A percentile compares a stretch with the other conserved stretches of the same genome.
Conservation (phyloP, 106 monocot species). For the Xerophyta viscosa region DNA sequence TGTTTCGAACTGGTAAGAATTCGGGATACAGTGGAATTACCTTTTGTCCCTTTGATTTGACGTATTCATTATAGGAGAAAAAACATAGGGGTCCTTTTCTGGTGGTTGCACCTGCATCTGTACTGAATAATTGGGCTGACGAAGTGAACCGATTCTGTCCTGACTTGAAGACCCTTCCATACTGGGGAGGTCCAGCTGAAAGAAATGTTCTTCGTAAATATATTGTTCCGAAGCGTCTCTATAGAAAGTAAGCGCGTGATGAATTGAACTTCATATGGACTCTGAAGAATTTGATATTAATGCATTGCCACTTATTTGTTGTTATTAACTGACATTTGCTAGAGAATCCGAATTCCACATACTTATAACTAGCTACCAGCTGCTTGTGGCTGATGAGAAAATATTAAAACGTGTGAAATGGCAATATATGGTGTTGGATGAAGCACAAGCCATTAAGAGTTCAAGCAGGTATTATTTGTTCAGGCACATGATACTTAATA, state of each 20-base stretch:
- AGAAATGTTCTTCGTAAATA: conserved; percentile 79
- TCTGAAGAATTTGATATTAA: background rate
- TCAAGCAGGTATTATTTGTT: conserved; percentile 58
- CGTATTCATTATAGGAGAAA: conserved; percentile 88
- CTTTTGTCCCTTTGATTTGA: too few relatives aligned
- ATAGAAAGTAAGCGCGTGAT: conserved; percentile 54
- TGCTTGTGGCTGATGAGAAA: conserved; percentile 91
- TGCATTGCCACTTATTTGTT: background rate
- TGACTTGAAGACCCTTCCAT: conserved; percentile 89
- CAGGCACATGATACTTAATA: too few relatives aligned
- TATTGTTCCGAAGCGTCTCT: conserved; percentile 88
- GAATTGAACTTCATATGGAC: too few relatives aligned
- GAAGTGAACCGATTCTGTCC: conserved; percentile 91
- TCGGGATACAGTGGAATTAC: too few relatives aligned
- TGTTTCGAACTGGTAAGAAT: too few relatives aligned
- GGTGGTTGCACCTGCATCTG: conserved; percentile 93
- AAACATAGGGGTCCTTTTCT: conserved; percentile 98
- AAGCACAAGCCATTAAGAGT: conserved; percentile 99
- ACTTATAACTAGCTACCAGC: conserved; percentile 93
- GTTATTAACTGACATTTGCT: background rate
- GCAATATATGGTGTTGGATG: conserved; percentile 99
- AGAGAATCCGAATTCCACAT: conserved; percentile 97
- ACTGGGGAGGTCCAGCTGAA: conserved; percentile 80
- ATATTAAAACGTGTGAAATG: conserved; percentile 79
- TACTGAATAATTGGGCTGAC: conserved; percentile 97